A percentile compares a stretch with the other conserved stretches of the same genome.
These are phyloP conservation scores for Furcasterigmium furcatum DNA, from an alignment of 2,329 filamentous ascomycete species.

Conservation along the genomic window DNA sequence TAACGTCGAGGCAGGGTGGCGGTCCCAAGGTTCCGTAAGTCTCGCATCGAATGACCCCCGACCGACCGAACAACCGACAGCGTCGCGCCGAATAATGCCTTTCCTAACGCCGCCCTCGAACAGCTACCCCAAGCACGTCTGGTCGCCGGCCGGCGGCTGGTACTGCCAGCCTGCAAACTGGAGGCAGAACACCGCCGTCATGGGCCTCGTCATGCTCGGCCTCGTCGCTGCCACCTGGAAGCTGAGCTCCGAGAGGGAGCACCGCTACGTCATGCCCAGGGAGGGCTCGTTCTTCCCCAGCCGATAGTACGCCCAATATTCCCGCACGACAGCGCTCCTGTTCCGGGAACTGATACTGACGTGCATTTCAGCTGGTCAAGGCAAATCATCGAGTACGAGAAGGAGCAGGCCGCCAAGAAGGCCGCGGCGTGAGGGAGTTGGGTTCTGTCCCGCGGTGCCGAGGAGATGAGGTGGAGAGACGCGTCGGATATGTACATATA, in stretches of 20 bases:
- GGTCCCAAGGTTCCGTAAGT: constrained; percentile 64
- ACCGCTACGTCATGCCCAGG: constrained; percentile 73
- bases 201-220: constrained; percentile 65
- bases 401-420: constrained; percentile 33
- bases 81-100: too few relatives aligned
- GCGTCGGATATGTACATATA: constrained; percentile 9
- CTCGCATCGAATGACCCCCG: constrained; percentile 13
- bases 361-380: constrained; percentile 37
- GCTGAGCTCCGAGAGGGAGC: constrained; percentile 70
- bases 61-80: constrained; percentile 3
- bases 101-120: constrained; percentile 8
- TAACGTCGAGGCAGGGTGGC: constrained; percentile 61
- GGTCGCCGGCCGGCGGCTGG: constrained; percentile 98
- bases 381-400: constrained; percentile 41
- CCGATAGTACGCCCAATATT: constrained; percentile 62
- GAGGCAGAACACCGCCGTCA: constrained; percentile 84
- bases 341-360: constrained; percentile 13
- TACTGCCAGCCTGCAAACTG: constrained; percentile 94
- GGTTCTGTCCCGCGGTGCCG: background rate
- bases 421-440: constrained; percentile 16
- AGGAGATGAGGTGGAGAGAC: too few relatives aligned
- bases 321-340: background rate
- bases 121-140: constrained; percentile 98
- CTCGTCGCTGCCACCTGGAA: constrained; percentile 67
- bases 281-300: constrained; percentile 77